Conservation (phyloP, 1,139 yeast species). For the Barnettozyma hawaiiensis region DNA sequence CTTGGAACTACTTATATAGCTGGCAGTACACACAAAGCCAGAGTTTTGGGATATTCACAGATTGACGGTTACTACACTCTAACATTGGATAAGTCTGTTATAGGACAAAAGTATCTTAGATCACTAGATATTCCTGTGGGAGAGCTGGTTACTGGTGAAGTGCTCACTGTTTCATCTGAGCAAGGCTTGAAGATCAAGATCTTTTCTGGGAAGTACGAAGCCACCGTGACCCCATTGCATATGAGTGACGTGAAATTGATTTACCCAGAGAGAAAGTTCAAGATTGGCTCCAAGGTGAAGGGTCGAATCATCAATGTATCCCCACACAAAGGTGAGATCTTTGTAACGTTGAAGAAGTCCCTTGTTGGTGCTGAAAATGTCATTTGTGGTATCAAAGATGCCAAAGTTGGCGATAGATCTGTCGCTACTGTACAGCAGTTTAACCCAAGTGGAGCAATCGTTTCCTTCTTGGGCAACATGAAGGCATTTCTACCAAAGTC, state of each 20-base stretch:
- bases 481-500: constrained; percentile 78
- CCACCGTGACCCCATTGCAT: constrained; percentile 68
- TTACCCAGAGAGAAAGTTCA: constrained; percentile 89
- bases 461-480: constrained; percentile 74
- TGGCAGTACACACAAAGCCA: constrained; percentile 68
- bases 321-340: constrained; percentile 38
- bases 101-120: constrained; percentile 61
- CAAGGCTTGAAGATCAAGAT: constrained; percentile 65
- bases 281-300: constrained; percentile 72
- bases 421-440: constrained; percentile 73
- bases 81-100: constrained; percentile 59
- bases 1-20: constrained; percentile 41
- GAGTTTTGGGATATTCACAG: constrained; percentile 65
- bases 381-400: constrained; percentile 47
- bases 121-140: constrained; percentile 75
- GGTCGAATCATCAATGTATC: constrained; percentile 54
- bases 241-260: constrained; percentile 79
- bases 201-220: constrained; percentile 61
- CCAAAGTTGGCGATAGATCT: constrained; percentile 54
- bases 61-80: constrained; percentile 63
- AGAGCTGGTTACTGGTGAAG: constrained; percentile 52
- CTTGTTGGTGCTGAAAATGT: constrained; percentile 66
- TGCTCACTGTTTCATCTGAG: constrained; percentile 59
- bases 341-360: constrained; percentile 76
- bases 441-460: constrained; percentile 72